Evolutionary conservation across 441 rosid genomes (phyloP), one percentile per base, ranked within the genome.

Genomic region (Gossypium schwendimanii): DNA sequence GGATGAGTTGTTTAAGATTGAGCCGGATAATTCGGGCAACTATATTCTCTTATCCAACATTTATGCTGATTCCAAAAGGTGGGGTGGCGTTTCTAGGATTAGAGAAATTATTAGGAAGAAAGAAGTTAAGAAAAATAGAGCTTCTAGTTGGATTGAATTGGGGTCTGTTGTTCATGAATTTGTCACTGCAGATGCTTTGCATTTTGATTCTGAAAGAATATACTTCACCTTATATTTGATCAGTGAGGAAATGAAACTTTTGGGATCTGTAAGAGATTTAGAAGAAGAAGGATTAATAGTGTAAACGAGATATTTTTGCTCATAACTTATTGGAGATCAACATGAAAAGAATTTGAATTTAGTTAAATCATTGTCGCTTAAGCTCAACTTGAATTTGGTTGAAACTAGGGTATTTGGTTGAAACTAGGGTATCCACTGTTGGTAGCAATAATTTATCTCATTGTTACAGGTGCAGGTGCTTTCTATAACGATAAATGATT

Each of bases 81-180:
- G 85, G 85, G 81, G 73, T 6, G 73, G 66, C 21, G 85, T 81
- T 31, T 78, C 73, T 65, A 74, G 72, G 65, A 55, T 81, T 26
- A 76, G 85, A 69, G 63, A 63, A 45, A 74, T 76, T 67, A 72
- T 79, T 53, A 76, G 74, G 71, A 75, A 81, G 62, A 52, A 55
- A 18, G 63, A 58, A 24, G 79, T 78, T 49, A 73, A 58, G 15
- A 78, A 73, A 71, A 79, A 78, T 61, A 65, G 73, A 60, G 75
- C 75, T 21, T 81, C 82, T 18, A 78, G 82, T 65, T 76, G 78
- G 82, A 61, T 74, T 65, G 82, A 74, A n/a, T 59, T 66, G 50
- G 80, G 70, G 50, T 72, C 69, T 59, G 55, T 44, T 5, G 71
- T 80, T 41, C 77, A 80, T 66, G 80, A 77, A 63, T 77, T 76